Evolutionary conservation across 345 rosid genomes (phyloP).

Genomic region (Brassica nigra): DNA sequence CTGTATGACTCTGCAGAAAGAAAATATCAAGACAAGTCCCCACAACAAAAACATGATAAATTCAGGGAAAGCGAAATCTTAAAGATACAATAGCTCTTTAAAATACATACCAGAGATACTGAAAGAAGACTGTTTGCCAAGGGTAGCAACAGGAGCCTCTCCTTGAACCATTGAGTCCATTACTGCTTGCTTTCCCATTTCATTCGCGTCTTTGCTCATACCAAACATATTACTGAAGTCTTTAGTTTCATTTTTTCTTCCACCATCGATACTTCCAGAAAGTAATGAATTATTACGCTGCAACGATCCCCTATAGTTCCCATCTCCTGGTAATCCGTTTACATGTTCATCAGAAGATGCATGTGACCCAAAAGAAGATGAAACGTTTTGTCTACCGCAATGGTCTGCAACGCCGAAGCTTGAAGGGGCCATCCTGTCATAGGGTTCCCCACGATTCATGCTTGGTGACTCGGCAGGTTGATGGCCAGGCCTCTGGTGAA

Average conservation of each 20-base stretch:
- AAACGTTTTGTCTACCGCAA: slow-evolving; percentile 35
- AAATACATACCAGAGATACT: slow-evolving; percentile 44
- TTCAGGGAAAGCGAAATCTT: background rate
- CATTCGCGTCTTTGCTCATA: slow-evolving; percentile 39
- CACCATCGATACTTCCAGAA: slow-evolving; percentile 41
- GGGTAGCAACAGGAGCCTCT: slow-evolving; percentile 38
- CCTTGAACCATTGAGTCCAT: slow-evolving; percentile 30
- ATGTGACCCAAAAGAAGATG: slow-evolving; percentile 39
- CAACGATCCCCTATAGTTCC: slow-evolving; percentile 42
- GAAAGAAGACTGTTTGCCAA: slow-evolving; percentile 41
- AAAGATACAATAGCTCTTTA: background rate
- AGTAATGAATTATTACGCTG: slow-evolving; percentile 40
- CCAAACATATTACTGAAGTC: slow-evolving; percentile 34
- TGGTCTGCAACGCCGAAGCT: slow-evolving; percentile 43
- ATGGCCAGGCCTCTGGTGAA: slow-evolving; percentile 46
- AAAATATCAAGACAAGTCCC: slow-evolving; percentile 22
- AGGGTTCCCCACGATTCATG: slow-evolving; percentile 43
- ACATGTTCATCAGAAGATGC: slow-evolving; percentile 27
- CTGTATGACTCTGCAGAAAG: slow-evolving; percentile 39
- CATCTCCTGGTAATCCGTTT: slow-evolving; percentile 34
- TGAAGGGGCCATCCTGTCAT: slow-evolving; percentile 54
- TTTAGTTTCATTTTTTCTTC: slow-evolving; percentile 39
- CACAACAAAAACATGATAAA: background rate
- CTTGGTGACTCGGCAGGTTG: slow-evolving; percentile 47
- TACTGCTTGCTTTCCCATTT: slow-evolving; percentile 41